phyloP scores from a whole-genome alignment of 225 moss, liverwort and hornwort species.

The Sphagnum contortum region DNA sequence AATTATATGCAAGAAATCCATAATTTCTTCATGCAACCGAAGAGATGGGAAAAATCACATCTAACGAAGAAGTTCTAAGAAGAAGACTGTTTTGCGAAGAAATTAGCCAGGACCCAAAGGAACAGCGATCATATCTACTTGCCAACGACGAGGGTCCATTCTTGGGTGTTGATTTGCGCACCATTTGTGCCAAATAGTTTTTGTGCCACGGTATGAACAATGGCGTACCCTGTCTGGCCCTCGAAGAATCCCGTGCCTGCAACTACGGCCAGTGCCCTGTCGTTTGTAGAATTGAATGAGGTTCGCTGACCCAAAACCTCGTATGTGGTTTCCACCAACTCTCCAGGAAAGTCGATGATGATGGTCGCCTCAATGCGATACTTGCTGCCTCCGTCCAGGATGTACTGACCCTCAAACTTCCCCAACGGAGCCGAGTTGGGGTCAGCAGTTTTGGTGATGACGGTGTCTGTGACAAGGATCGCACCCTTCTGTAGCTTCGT shows the following conservation, averaged over 20 bases:
- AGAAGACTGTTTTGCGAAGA: no score
- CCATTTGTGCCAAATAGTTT: not conserved
- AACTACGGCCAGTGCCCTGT: conserved; percentile 1
- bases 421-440: conserved; percentile 1
- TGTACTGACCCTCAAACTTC: conserved; percentile 5
- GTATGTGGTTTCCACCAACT: conserved; percentile 5
- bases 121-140: not conserved
- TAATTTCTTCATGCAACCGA: no score
- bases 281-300: conserved; percentile 1
- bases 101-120: no score
- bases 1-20: no score
- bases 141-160: conserved; percentile 10
- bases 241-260: conserved; percentile 5
- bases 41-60: no score
- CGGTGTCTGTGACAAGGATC: conserved; percentile 1
- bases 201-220: not conserved
- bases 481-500: not conserved
- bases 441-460: conserved; percentile 6
- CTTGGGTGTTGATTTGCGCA: conserved; percentile 2
- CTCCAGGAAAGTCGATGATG: not conserved
- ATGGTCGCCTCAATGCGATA: not conserved
- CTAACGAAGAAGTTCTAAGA: no score
- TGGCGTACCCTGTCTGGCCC: conserved; percentile 4
- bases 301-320: conserved; percentile 5
- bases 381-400: conserved; percentile 3